These are phyloP conservation scores for Macrotyloma uniflorum DNA, from an alignment of 306 rosid species.

Conservation along the genomic window DNA sequence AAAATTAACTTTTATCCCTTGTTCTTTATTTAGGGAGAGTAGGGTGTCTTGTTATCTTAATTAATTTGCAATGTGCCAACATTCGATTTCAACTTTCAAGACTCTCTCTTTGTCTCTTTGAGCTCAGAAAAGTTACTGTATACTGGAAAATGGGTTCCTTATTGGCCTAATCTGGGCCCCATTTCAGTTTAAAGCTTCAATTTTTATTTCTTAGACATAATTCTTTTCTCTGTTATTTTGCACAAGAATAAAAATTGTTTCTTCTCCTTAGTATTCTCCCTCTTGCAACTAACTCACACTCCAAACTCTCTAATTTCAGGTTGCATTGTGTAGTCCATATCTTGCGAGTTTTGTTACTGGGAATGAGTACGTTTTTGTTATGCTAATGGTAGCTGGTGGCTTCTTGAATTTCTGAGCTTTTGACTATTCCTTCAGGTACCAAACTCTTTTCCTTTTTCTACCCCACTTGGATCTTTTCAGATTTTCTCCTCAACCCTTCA, in stretches of 20 bases:
- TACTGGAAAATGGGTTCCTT: conserved; percentile 25
- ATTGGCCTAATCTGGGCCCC: conserved; percentile 58
- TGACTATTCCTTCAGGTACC: conserved; percentile 54
- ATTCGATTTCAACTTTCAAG: conserved; percentile 18
- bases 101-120: conserved; percentile 23
- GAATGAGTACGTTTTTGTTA: conserved; percentile 28
- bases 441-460: conserved; percentile 22
- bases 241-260: background rate
- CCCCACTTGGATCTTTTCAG: conserved; percentile 24
- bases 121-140: conserved; percentile 40
- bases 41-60: background rate
- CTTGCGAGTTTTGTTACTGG: conserved; percentile 32
- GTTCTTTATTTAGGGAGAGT: background rate
- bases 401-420: conserved; percentile 42
- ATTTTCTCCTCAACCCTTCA: conserved; percentile 10
- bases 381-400: conserved; percentile 42
- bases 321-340: conserved; percentile 8
- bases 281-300: background rate
- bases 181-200: conserved; percentile 31
- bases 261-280: background rate
- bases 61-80: background rate
- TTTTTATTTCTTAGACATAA: conserved; percentile 36
- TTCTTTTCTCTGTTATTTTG: background rate
- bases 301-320: background rate
- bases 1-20: background rate